Conservation (phyloP, 345 rosid species). For the Raphanus raphanistrum region DNA sequence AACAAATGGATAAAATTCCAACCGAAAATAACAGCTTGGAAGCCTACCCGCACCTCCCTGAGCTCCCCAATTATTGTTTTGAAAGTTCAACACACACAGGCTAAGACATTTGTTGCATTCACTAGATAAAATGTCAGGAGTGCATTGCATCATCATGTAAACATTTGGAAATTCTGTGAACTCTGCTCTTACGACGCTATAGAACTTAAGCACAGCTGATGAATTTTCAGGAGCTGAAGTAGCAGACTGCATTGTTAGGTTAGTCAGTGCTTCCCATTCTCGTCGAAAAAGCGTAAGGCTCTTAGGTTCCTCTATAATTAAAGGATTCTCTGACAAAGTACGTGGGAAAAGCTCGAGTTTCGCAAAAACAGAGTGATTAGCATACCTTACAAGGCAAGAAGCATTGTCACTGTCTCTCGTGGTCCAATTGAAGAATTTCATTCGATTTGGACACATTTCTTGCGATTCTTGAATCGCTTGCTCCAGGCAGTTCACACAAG, state of each 20-base stretch:
- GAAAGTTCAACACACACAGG: not conserved
- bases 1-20: conserved; percentile 47
- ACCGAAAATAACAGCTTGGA: conserved; percentile 49
- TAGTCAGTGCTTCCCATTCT: conserved; percentile 14
- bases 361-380: not conserved
- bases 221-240: not conserved
- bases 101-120: conserved; percentile 41
- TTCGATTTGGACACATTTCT: conserved; percentile 1
- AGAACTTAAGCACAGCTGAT: conserved; percentile 39
- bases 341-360: conserved; percentile 18
- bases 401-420: conserved; percentile 21
- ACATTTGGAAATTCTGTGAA: not conserved
- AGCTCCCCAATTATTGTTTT: conserved; percentile 32
- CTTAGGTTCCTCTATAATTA: not conserved
- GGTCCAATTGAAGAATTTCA: conserved; percentile 8
- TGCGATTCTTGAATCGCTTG: conserved; percentile 8
- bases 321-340: not conserved
- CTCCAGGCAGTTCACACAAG: conserved; percentile 30
- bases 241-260: conserved; percentile 8
- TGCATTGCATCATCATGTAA: conserved; percentile 49
- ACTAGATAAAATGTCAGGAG: conserved; percentile 45
- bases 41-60: conserved; percentile 41
- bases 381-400: conserved; percentile 21
- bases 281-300: not conserved
- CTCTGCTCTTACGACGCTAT: conserved; percentile 31